phyloP scores from a whole-genome alignment of 23 red algal species.

The Gracilariopsis chorda region DNA sequence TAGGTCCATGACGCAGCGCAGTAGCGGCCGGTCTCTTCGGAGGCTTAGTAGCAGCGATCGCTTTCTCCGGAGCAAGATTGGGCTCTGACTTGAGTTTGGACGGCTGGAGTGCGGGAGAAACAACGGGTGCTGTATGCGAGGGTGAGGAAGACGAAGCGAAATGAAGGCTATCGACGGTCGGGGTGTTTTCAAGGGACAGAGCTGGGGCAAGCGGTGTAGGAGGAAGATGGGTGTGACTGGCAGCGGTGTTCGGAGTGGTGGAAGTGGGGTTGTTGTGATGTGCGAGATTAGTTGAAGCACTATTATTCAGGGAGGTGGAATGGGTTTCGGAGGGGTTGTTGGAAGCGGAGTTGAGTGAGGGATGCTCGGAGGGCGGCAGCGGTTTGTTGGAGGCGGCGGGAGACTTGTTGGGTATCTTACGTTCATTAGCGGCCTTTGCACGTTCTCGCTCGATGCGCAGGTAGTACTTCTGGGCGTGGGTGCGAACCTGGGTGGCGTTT shows the following conservation, averaged over 20 bases:
- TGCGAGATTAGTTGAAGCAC: background rate
- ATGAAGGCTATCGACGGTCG: no score
- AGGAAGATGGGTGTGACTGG: no score
- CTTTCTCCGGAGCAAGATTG: background rate
- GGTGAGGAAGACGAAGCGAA: background rate
- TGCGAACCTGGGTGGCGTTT: constrained; percentile 93
- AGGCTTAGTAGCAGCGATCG: background rate
- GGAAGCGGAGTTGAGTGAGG: background rate
- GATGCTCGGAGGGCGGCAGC: background rate
- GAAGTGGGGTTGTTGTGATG: background rate
- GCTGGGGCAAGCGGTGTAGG: no score
- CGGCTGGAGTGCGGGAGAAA: background rate
- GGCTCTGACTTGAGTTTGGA: background rate
- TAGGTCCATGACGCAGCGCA: background rate
- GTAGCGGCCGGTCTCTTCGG: background rate
- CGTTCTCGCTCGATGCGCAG: constrained; percentile 78
- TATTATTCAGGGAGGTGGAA: constrained; percentile 9
- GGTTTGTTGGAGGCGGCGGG: background rate
- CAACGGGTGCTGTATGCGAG: background rate
- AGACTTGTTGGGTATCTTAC: background rate
- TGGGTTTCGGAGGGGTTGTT: background rate
- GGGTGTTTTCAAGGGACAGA: no score
- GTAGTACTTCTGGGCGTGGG: constrained; percentile 97
- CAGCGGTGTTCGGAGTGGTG: no score
- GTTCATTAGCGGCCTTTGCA: constrained; percentile 29